Evolutionary conservation across 2,329 filamentous ascomycete genomes (phyloP), one percentile per base, ranked within the genome.

Genomic region (Fusarium fracticaudum): DNA sequence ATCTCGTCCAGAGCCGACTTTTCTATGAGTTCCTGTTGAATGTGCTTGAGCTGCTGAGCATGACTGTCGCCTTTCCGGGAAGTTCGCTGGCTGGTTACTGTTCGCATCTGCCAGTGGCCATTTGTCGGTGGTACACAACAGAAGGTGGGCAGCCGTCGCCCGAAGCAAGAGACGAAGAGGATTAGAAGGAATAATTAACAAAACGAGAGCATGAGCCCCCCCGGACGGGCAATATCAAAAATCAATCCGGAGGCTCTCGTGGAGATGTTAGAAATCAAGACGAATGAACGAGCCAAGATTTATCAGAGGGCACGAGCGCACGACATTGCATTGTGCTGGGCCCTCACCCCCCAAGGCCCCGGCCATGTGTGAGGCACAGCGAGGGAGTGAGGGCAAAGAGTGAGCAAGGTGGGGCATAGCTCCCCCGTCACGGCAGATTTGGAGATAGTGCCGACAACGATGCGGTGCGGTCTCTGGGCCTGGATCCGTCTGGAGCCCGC

Each of bases 291-390:
- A 76, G 72, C 73, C 77, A 77, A 76, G 77, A 77, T 78, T 78
- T 78, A 78, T 78, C 74, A 70, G 76, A 73, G 75, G 72, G 69
- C 77, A 78, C 77, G 76, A 78, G 75, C 72, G 69, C 77, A 77
- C 75, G 76, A 78, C 77, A 78, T 78, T 75, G 73, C 77, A 78
- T 78, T 75, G 77, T 78, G 75, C 75, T 75, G 72, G 77, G 67
- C 66, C 76, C 76, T 72, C 73, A 69, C 71, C 66, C 76, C 76
- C 72, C 73, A 69, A 73, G 76, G 73, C 73, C 74, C 70, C 63
- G 73, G 76, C 73, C 74, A 75, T 74, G 76, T 77, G 76, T 77
- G 76, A 71, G 74, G 71, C 72, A 73, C 75, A 69, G 71, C 66
- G 63, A 76, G 72, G 73, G 73, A 73, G 71, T 76, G 75, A 76